A percentile compares a stretch with the other conserved stretches of the same genome.
Evolutionary conservation across 768 basidiomycete species (phyloP).

Genomic region (Boletus coccyginus): DNA sequence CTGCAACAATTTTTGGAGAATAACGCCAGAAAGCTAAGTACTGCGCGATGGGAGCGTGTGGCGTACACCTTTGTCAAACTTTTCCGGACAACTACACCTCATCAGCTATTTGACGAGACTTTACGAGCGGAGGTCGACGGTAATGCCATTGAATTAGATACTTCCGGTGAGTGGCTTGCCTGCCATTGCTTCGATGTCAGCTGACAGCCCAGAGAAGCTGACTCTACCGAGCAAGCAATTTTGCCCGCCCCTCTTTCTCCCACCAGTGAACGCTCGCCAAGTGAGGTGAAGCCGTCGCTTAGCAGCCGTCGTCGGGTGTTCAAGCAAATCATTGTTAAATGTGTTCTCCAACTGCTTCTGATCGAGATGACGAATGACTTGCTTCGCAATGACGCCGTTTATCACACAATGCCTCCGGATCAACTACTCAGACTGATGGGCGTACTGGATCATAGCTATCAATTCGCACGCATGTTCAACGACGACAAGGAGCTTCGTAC

Average conservation of each 20-base stretch:
- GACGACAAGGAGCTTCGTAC: slow-evolving; percentile 97
- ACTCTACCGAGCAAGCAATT: slow-evolving; percentile 63
- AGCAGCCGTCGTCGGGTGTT: slow-evolving; percentile 81
- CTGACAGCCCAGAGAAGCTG: slow-evolving; percentile 26
- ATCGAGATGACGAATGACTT: slow-evolving; percentile 98
- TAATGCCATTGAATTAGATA: slow-evolving; percentile 52
- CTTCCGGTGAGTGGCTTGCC: slow-evolving; percentile 28
- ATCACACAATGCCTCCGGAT: slow-evolving; percentile 90
- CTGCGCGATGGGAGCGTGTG: slow-evolving; percentile 86
- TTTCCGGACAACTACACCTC: slow-evolving; percentile 97
- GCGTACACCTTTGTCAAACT: slow-evolving; percentile 91
- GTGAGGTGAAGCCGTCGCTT: slow-evolving; percentile 51
- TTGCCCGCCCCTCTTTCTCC: slow-evolving; percentile 89
- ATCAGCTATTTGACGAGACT: slow-evolving; percentile 93
- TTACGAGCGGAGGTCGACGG: slow-evolving; percentile 82
- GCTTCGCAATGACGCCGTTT: slow-evolving; percentile 88
- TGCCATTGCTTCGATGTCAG: background rate
- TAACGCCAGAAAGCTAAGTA: slow-evolving; percentile 84
- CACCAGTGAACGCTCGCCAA: slow-evolving; percentile 50
- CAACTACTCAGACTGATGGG: slow-evolving; percentile 93
- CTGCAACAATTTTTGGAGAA: slow-evolving; percentile 93
- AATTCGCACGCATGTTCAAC: slow-evolving; percentile 96
- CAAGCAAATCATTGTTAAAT: slow-evolving; percentile 99
- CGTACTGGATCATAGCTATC: slow-evolving; percentile 94
- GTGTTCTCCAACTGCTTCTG: slow-evolving; percentile 91